Base-by-base conservation (phyloP, 768 basidiomycete genomes). In the Pulveroboletus sp. region DNA sequence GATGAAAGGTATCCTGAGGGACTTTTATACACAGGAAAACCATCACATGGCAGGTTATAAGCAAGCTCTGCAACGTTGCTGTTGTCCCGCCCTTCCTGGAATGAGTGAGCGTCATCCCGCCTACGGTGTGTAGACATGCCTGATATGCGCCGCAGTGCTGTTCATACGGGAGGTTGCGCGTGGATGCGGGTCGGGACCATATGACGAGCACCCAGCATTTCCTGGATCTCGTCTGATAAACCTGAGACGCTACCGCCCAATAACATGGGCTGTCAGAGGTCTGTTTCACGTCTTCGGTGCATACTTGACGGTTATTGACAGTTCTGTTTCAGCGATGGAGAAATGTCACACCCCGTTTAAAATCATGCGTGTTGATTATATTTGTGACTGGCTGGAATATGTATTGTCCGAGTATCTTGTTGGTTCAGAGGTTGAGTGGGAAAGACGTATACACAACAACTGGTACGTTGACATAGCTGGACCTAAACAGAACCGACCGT, bases 281-380 rank as follows among this genome's bases (percentile, higher is more conserved):
- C 49, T 41, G 57, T 64, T 42, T 43, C 42, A n/a, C 26, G 31
- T 18, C 21, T 38, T 39, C 31, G 24, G 26, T 8, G 8, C 15
- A 21, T 21, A 3, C 40, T 27, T 10, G 11, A 38, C 17, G 15
- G 28, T 12, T 4, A 9, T 10, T 57, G 21, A 61, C 30, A 14
- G 21, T 39, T n/a, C 7, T 17, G 40, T 49, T 21, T 28, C 50
- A 79, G 78, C 63, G 3, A 74, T 80, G 70, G 77, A 80, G 50
- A 69, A 66, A 42, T 75, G 73, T 24, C 73, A 77, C 28, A 60
- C 72, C 6, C 71, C 71, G 5, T 79, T 77, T 50, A 66, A 68
- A 6, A 68, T 75, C 46, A 55, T 61, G 5, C 62, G 61, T 24
- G 60, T 68, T 27, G 59, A 69, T 15, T 63, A 63, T 15, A 65